Percentiles rank a stretch among this genome's conserved stretches.
Conservation (phyloP, 2,329 filamentous ascomycete species). For the Graphiopsis chlorocephala region DNA sequence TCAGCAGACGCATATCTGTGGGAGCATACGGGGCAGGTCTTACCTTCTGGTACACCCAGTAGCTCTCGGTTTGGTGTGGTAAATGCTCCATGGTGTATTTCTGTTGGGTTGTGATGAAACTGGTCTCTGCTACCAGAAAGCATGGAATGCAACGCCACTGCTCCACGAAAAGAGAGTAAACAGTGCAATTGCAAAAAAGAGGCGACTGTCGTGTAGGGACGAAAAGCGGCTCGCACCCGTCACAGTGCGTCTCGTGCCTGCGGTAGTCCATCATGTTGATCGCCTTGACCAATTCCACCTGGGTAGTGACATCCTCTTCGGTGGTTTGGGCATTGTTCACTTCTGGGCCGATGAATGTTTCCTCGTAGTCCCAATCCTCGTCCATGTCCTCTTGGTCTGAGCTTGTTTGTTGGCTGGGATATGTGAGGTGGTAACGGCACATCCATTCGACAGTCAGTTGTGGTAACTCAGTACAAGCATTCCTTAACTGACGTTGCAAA, state of each 20-base stretch:
- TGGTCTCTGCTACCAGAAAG: background rate
- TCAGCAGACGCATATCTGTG: too few relatives aligned
- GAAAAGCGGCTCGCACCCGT: background rate
- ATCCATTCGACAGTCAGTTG: background rate
- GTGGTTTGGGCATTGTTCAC: background rate
- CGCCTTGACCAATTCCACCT: background rate
- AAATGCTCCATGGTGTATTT: too few relatives aligned
- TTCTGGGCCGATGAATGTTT: background rate
- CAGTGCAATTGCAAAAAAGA: background rate
- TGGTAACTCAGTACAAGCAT: too few relatives aligned
- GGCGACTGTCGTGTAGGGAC: too few relatives aligned
- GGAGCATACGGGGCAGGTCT: too few relatives aligned
- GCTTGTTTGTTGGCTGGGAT: too few relatives aligned
- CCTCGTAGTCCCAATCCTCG: background rate
- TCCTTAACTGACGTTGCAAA: conserved; percentile 13
- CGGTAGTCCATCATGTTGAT: background rate
- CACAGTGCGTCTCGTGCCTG: background rate
- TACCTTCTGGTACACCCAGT: background rate
- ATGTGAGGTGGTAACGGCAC: background rate
- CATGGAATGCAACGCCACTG: conserved; percentile 11
- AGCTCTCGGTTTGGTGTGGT: too few relatives aligned
- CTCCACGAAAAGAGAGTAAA: background rate
- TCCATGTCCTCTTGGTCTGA: background rate
- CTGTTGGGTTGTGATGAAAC: background rate
- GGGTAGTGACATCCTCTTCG: background rate